Base-by-base conservation (phyloP, 2,329 filamentous ascomycete genomes). In the Apiospora pterosperma region DNA sequence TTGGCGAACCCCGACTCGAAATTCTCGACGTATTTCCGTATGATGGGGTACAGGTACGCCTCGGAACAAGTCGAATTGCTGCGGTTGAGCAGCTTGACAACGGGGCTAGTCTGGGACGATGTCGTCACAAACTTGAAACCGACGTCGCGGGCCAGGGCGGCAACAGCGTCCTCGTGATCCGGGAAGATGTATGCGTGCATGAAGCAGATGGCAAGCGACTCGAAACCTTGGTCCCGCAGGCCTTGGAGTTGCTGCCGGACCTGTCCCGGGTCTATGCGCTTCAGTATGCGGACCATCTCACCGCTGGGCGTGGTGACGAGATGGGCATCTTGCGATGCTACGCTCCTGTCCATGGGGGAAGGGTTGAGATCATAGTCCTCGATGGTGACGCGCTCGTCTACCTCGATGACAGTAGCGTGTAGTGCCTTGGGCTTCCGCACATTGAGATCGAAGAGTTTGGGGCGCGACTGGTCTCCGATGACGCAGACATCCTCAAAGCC, bases 171-270 rank as follows among this genome's bases (percentile, higher is more conserved):
- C 71, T 91, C 89, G 67, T 91, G 89, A 36, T 84, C 81, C 6
- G 87, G 88, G 70, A 85, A 91, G 3, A 88, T 89, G 71, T 93
- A 93, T 10, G 89, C 89, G 71, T 93, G 91, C 82, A 92, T 90
- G 63, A 93, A 79, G 65, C 88, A 90, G 2, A 93, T 86, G 4
- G 79, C 80, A 0, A 82, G 62, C 19, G 75, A 78, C 11, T 73
- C 65, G 68, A 91, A 84, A 0, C 90, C 88, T 10, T 84, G 79
- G 36, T 86, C 82, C 65, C 86, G 88, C 1, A 93, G 81, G 1
- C 80, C 75, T 69, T 89, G 81, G 10, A 93, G 76, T 66, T 90
- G 84, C 3, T 77, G 69, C 63, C 82, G 76, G 55, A 90, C 85
- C n/a, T 79, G 77, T 0, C 78, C 76, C 55, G 86, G 79, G 36